Evolutionary conservation across 2,329 filamentous ascomycete genomes (phyloP).

Genomic region (Cercospora canescens): DNA sequence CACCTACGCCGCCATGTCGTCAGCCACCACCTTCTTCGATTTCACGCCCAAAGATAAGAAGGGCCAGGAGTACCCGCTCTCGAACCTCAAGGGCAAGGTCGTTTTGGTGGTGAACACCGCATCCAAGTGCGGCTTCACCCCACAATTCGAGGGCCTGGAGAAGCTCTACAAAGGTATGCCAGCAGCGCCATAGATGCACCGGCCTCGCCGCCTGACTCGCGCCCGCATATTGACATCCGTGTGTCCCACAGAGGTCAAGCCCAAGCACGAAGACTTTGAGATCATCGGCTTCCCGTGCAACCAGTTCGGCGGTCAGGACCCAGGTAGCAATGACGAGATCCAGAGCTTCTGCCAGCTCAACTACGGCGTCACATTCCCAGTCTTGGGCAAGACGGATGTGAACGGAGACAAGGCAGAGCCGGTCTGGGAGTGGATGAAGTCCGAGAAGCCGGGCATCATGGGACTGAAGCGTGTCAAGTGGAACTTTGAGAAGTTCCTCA

Average conservation of each 20-base stretch:
- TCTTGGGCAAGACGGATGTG: slow-evolving; percentile 89
- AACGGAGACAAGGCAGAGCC: slow-evolving; percentile 83
- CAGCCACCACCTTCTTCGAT: slow-evolving; percentile 74
- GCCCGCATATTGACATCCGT: not conserved
- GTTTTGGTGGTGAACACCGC: slow-evolving; percentile 96
- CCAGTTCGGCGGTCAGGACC: slow-evolving; percentile 92
- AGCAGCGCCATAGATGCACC: not conserved
- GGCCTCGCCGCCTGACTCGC: not conserved
- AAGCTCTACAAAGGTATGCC: slow-evolving; percentile 73
- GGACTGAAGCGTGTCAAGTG: slow-evolving; percentile 93
- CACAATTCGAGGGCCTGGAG: slow-evolving; percentile 89
- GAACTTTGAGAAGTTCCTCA: slow-evolving; percentile 99
- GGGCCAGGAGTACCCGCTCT: slow-evolving; percentile 69
- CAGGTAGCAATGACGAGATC: slow-evolving; percentile 67
- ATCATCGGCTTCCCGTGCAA: slow-evolving; percentile 98
- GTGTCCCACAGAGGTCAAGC: slow-evolving; percentile 53
- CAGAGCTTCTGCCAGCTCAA: slow-evolving; percentile 80
- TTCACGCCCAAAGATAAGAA: slow-evolving; percentile 71
- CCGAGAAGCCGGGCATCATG: slow-evolving; percentile 74
- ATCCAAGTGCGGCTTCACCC: slow-evolving; percentile 98
- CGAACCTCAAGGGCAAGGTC: slow-evolving; percentile 82
- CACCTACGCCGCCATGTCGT: slow-evolving; percentile 56
- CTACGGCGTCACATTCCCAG: slow-evolving; percentile 90
- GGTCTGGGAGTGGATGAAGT: slow-evolving; percentile 74
- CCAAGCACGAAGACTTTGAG: slow-evolving; percentile 71